Conservation (phyloP, 1,284 basidiomycete genomes). For the Chalciporus sp. region DNA sequence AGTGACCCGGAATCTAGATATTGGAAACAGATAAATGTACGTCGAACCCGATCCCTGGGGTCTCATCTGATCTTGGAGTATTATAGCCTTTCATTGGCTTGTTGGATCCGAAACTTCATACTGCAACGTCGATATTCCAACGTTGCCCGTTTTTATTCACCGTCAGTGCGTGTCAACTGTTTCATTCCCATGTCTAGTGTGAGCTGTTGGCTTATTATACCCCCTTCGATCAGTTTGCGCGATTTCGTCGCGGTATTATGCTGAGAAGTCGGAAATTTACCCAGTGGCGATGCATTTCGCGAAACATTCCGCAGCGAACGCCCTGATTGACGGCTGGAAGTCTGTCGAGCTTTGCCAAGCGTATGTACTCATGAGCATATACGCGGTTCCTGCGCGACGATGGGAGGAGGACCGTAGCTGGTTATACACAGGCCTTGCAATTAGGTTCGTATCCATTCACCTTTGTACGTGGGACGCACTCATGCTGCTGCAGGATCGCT, state of each 20-base stretch:
- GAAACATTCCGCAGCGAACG: constrained; percentile 77
- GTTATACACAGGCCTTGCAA: constrained; percentile 80
- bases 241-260: constrained; percentile 74
- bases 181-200: not conserved
- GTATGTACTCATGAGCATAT: constrained; percentile 77
- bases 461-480: not conserved
- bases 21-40: constrained; percentile 69
- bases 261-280: constrained; percentile 77
- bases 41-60: constrained; percentile 19
- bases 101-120: constrained; percentile 74
- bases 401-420: constrained; percentile 87
- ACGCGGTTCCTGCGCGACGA: constrained; percentile 72
- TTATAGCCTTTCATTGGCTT: constrained; percentile 71
- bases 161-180: constrained; percentile 56
- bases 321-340: constrained; percentile 81
- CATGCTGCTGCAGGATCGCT: constrained; percentile 54
- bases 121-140: constrained; percentile 69
- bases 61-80: constrained; percentile 1
- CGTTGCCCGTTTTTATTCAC: constrained; percentile 84
- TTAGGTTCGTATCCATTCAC: constrained; percentile 48
- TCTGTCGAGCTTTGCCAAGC: constrained; percentile 60
- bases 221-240: constrained; percentile 60
- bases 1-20: constrained; percentile 47
- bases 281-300: constrained; percentile 88
- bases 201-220: not conserved